phyloP scores from a whole-genome alignment of 352 stramenopile genomes.

The Globisporangium nunn region DNA sequence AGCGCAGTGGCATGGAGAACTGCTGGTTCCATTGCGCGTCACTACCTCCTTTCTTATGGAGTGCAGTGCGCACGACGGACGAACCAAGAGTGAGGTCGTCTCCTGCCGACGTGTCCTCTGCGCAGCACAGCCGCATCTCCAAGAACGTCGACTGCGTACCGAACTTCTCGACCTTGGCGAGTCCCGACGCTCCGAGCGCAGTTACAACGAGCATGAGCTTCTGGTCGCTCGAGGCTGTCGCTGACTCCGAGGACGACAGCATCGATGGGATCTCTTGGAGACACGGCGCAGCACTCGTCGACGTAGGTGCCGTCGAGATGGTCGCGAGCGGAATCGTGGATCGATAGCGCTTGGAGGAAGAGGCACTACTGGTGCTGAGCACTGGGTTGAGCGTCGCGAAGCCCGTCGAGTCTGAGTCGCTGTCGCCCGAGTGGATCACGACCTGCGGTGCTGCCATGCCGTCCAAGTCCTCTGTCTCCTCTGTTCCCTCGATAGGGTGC shows the following conservation, averaged over 20 bases:
- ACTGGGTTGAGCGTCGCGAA: slow-evolving; percentile 68
- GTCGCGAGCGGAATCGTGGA: slow-evolving; percentile 6
- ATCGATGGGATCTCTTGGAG: slow-evolving; percentile 41
- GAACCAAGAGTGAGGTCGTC: slow-evolving; percentile 6
- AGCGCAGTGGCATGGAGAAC: slow-evolving; percentile 48
- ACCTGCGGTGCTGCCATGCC: slow-evolving; percentile 31
- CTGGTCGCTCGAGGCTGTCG: slow-evolving; percentile 5
- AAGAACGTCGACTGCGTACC: slow-evolving; percentile 67
- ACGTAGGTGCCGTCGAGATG: neutral
- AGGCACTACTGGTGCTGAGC: slow-evolving; percentile 18
- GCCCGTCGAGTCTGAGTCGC: slow-evolving; percentile 40
- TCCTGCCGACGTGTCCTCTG: neutral
- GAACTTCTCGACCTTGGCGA: slow-evolving; percentile 71
- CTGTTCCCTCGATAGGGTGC: slow-evolving; percentile 1
- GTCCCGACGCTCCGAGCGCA: slow-evolving; percentile 43
- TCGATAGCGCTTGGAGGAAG: slow-evolving; percentile 1
- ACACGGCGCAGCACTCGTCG: slow-evolving; percentile 18
- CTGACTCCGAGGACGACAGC: neutral
- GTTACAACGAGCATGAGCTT: slow-evolving; percentile 42
- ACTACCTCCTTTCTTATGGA: slow-evolving; percentile 78
- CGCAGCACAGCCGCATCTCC: slow-evolving; percentile 38
- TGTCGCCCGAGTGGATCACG: slow-evolving; percentile 69
- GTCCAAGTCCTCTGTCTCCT: slow-evolving; percentile 22
- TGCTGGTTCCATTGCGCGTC: slow-evolving; percentile 83
- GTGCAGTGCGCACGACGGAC: slow-evolving; percentile 36